Percentiles rank a stretch among this genome's conserved stretches.
Evolutionary conservation across 352 stramenopile species (phyloP).

Genomic region (Pythium dissimile): DNA sequence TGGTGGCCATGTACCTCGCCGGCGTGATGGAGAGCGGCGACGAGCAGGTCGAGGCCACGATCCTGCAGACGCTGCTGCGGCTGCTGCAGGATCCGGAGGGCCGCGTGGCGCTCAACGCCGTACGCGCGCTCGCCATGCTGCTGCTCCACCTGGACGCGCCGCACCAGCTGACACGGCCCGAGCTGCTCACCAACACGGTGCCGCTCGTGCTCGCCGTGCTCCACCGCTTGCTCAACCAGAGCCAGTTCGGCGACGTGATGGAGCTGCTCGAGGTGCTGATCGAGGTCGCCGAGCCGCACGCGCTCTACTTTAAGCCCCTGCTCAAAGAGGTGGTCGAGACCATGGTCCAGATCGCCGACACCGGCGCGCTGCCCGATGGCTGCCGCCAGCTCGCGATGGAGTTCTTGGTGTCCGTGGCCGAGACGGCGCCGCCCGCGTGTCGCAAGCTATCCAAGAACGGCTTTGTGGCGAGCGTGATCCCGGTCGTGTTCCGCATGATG

Average conservation of each 20-base stretch:
- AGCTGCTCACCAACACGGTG: slow-evolving; percentile 47
- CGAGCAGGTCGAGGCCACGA: slow-evolving; percentile 42
- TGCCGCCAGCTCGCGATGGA: slow-evolving; percentile 83
- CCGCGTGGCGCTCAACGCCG: slow-evolving; percentile 64
- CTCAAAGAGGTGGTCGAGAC: slow-evolving; percentile 58
- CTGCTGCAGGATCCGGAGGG: slow-evolving; percentile 53
- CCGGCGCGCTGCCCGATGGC: slow-evolving; percentile 43
- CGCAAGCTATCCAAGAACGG: slow-evolving; percentile 68
- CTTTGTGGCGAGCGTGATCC: slow-evolving; percentile 72
- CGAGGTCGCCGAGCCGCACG: slow-evolving; percentile 71
- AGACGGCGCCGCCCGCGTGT: slow-evolving; percentile 60
- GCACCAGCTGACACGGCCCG: slow-evolving; percentile 43
- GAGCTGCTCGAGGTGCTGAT: slow-evolving; percentile 82
- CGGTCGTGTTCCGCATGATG: slow-evolving; percentile 84
- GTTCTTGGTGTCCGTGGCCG: slow-evolving; percentile 74
- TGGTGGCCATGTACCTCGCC: slow-evolving; percentile 75
- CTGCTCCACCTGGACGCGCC: slow-evolving; percentile 70
- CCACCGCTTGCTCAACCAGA: slow-evolving; percentile 42
- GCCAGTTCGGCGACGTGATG: slow-evolving; percentile 71
- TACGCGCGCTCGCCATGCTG: slow-evolving; percentile 71
- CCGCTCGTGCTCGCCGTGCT: slow-evolving; percentile 53
- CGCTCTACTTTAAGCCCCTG: slow-evolving; percentile 62
- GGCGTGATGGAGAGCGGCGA: slow-evolving; percentile 41
- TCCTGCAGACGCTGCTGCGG: slow-evolving; percentile 48
- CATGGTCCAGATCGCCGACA: slow-evolving; percentile 70